Base-by-base conservation (phyloP, 208 protist species). In the Entamoeba histolytica region DNA sequence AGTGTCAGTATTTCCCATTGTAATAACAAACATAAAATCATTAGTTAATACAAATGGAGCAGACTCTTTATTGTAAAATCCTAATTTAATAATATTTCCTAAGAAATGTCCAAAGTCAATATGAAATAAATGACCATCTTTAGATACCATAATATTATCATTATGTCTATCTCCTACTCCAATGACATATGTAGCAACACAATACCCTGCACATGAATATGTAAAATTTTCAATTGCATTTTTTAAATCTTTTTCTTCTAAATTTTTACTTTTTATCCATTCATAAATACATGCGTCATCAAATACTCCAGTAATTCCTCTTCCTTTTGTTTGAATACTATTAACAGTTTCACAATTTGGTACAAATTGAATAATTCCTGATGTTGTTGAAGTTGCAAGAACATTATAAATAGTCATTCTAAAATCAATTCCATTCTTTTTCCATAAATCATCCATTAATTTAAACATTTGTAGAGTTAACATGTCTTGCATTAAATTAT, bases 31-130 rank as follows among this genome's bases (percentile, higher is more conserved):
- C 61, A 78, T 39, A 78, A 78, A 78, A 35, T 78, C 97, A 19
- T 96, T 96, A 10, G 96, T 97, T 35, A 97, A 96, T 31, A 97
- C 95, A 92, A 97, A 97, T 15, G 97, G 97, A 3, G 97, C 96
- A 12, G 95, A 96, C 94, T 98, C 98, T 44, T 97, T 94, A 94
- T 98, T 98, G 92, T 98, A 96, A 51, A 97, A 97, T 78, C 98
- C 97, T 93, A 98, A 98, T 0, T 95, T 97, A 95, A 98, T 98
- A 94, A 97, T 98, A 94, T 98, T 98, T 35, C 98, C 97, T 12
- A 98, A 94, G 93, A 98, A 98, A 95, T 98, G 98, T 35, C 97
- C 98, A 96, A 98, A 99, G 95, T 99, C 97, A 94, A 98, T 98
- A 92, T 97, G 96, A 93, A 97, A 97, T 17, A 97, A 93, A 31